These are phyloP conservation scores for Flaveria floridana DNA, from an alignment of 140 eudicot species.

Conservation along the genomic window DNA sequence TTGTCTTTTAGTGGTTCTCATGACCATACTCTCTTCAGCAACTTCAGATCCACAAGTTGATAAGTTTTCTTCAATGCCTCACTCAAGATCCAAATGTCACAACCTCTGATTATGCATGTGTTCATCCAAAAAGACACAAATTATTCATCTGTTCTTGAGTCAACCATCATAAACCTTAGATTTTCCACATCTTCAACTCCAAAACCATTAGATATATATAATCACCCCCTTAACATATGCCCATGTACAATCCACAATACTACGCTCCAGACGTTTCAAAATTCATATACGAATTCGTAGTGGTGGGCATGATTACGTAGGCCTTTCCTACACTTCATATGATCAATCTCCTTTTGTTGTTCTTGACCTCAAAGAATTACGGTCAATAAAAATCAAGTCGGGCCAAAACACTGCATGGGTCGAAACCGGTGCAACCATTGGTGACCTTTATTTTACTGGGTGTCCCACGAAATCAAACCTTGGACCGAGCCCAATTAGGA, in stretches of 20 bases:
- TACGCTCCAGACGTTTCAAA: slow-evolving; percentile 11
- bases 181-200: slow-evolving; percentile 19
- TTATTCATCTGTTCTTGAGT: slow-evolving; percentile 16
- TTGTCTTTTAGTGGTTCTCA: neutral
- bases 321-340: slow-evolving; percentile 33
- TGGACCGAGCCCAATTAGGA: neutral
- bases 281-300: slow-evolving; percentile 26
- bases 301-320: slow-evolving; percentile 42
- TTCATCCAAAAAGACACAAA: slow-evolving; percentile 26
- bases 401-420: slow-evolving; percentile 33
- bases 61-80: slow-evolving; percentile 29
- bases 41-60: slow-evolving; percentile 7
- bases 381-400: slow-evolving; percentile 12
- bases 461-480: slow-evolving; percentile 22
- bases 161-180: slow-evolving; percentile 23
- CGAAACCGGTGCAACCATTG: slow-evolving; percentile 38
- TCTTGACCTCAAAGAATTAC: slow-evolving; percentile 31
- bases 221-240: slow-evolving; percentile 27
- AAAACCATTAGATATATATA: slow-evolving; percentile 8
- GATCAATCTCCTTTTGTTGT: slow-evolving; percentile 31
- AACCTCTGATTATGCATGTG: neutral
- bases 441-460: slow-evolving; percentile 40
- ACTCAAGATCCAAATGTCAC: slow-evolving; percentile 1
- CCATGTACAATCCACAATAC: slow-evolving; percentile 34
- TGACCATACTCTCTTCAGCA: slow-evolving; percentile 1